These are phyloP conservation scores for Aspergillus sp. DNA, from an alignment of 2,329 filamentous ascomycete species.

Conservation along the genomic window DNA sequence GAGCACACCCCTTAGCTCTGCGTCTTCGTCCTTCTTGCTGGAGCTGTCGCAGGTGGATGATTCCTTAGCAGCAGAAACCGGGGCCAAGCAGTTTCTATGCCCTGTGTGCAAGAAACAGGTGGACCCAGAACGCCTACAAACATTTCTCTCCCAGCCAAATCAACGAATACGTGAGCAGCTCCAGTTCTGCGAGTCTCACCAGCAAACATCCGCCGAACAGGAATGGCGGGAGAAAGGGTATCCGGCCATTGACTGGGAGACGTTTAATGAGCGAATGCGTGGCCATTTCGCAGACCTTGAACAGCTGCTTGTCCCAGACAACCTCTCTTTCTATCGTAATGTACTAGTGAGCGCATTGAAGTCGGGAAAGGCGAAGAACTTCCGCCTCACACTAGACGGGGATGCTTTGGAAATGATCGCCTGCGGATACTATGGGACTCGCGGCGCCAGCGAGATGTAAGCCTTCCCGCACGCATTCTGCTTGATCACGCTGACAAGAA, in stretches of 20 bases:
- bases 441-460: conserved; percentile 63
- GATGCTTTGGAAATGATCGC: conserved; percentile 46
- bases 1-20: conserved; percentile 24
- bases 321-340: conserved; percentile 51
- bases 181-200: conserved; percentile 57
- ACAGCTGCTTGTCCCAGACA: conserved; percentile 46
- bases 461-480: conserved; percentile 17
- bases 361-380: conserved; percentile 49
- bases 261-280: conserved; percentile 50
- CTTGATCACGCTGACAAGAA: conserved; percentile 3
- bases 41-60: conserved; percentile 11
- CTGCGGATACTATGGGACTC: conserved; percentile 75
- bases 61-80: conserved; percentile 4
- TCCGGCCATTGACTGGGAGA: conserved; percentile 61
- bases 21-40: conserved; percentile 11
- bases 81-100: conserved; percentile 39
- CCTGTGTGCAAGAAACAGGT: conserved; percentile 59
- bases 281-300: conserved; percentile 48
- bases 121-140: conserved; percentile 44
- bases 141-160: conserved; percentile 35
- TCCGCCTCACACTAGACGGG: conserved; percentile 45
- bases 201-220: conserved; percentile 43
- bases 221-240: conserved; percentile 50
- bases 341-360: conserved; percentile 47
- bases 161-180: conserved; percentile 28